Conservation (phyloP, 2,329 filamentous ascomycete species). For the Fusarium cicatricum region DNA sequence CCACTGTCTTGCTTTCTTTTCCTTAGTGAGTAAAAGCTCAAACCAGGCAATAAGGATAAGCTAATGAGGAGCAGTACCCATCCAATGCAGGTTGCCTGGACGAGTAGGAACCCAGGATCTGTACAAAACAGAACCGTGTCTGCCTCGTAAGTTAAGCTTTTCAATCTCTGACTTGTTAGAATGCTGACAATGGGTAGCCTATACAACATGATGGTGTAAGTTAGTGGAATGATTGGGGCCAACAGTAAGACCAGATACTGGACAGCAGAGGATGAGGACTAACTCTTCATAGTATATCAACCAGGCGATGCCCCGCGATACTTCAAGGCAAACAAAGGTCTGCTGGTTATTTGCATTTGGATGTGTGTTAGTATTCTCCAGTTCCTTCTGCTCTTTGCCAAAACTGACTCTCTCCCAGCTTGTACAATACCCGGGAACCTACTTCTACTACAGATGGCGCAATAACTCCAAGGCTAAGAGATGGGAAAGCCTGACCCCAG, state of each 20-base stretch:
- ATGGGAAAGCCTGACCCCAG: conserved; percentile 50
- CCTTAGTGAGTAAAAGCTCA: conserved; percentile 56
- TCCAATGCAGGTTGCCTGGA: conserved; percentile 67
- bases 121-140: conserved; percentile 65
- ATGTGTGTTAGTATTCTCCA: conserved; percentile 48
- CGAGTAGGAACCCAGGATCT: conserved; percentile 64
- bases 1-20: conserved; percentile 58
- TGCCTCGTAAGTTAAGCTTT: conserved; percentile 45
- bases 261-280: background rate
- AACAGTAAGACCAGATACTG: conserved; percentile 45
- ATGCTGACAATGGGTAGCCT: conserved; percentile 49
- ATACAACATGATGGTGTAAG: conserved; percentile 60
- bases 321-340: conserved; percentile 50
- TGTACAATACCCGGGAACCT: conserved; percentile 49
- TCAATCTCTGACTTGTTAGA: no score
- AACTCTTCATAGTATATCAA: conserved; percentile 45
- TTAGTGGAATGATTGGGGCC: conserved; percentile 50
- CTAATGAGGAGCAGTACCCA: conserved; percentile 47
- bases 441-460: conserved; percentile 50
- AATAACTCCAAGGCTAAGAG: conserved; percentile 48
- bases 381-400: background rate
- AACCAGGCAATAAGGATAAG: background rate
- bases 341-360: conserved; percentile 50
- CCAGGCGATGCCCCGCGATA: conserved; percentile 47
- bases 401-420: conserved; percentile 33